These are phyloP conservation scores for Sugiyamaella castrensis DNA, from an alignment of 1,139 yeast species.

Conservation along the genomic window DNA sequence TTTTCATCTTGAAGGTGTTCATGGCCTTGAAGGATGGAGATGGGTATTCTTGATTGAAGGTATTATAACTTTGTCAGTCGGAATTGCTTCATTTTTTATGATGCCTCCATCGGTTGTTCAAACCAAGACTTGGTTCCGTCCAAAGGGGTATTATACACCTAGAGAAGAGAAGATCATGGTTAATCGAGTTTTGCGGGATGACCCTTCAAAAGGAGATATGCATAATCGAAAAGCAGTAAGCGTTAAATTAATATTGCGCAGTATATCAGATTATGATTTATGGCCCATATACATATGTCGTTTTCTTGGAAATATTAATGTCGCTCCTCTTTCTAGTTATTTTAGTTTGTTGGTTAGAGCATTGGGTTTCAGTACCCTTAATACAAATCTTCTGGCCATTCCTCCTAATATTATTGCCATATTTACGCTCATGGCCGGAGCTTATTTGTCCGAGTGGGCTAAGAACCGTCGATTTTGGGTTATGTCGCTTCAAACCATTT, in stretches of 20 bases:
- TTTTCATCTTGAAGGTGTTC: conserved; percentile 42
- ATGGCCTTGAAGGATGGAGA: conserved; percentile 52
- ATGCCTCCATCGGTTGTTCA: conserved; percentile 65
- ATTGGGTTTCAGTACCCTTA: conserved; percentile 54
- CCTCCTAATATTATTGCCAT: conserved; percentile 47
- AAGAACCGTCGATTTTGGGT: conserved; percentile 39
- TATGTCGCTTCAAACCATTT: conserved; percentile 37
- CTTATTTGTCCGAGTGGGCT: conserved; percentile 44
- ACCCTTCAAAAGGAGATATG: conserved; percentile 69
- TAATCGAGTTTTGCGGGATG: conserved; percentile 63
- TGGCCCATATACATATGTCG: conserved; percentile 60
- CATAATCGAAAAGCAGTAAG: conserved; percentile 57
- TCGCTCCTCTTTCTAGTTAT: conserved; percentile 45
- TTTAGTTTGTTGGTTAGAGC: conserved; percentile 49
- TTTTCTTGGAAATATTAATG: conserved; percentile 46
- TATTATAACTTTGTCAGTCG: conserved; percentile 52
- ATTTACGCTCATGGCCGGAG: conserved; percentile 40
- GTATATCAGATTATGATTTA: conserved; percentile 53
- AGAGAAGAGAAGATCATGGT: conserved; percentile 61
- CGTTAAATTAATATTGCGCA: conserved; percentile 39
- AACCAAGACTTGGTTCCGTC: conserved; percentile 47
- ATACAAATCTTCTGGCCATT: conserved; percentile 52
- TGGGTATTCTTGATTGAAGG: conserved; percentile 70
- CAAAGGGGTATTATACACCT: conserved; percentile 60
- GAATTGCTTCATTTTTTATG: conserved; percentile 41